Percentiles rank a stretch among this genome's conserved stretches.
These are phyloP conservation scores for Cladosporium sp. DNA, from an alignment of 2,329 filamentous ascomycete genomes.

Conservation along the genomic window DNA sequence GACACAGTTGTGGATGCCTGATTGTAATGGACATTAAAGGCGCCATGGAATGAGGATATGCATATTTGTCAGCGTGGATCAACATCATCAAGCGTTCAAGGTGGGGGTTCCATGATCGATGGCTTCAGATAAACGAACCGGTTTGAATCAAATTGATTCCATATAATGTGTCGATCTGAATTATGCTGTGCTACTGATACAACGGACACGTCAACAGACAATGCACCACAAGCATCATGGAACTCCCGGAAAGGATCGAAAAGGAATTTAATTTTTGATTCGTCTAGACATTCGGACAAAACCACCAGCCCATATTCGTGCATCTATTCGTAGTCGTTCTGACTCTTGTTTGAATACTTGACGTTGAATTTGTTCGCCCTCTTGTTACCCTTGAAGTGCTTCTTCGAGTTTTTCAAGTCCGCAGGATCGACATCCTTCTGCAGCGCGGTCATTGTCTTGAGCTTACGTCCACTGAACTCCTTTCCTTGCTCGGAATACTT, in stretches of 20 bases:
- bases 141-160: no score
- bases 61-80: background rate
- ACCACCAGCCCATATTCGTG: background rate
- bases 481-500: constrained; percentile 88
- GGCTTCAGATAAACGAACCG: background rate
- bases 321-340: constrained; percentile 18
- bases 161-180: no score
- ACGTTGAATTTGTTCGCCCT: constrained; percentile 42
- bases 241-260: background rate
- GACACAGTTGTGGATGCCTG: background rate
- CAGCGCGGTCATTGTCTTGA: constrained; percentile 74
- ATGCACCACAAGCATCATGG: background rate
- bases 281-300: background rate
- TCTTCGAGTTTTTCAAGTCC: constrained; percentile 76
- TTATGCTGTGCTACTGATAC: background rate
- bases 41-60: background rate
- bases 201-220: background rate
- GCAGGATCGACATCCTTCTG: constrained; percentile 82
- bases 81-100: background rate
- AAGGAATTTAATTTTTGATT: background rate
- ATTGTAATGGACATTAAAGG: background rate
- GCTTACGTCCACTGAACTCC: constrained; percentile 78
- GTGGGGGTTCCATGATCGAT: background rate
- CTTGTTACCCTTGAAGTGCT: constrained; percentile 85
- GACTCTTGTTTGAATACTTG: constrained; percentile 17